Evolutionary conservation across 1,139 yeast genomes (phyloP), one percentile per base, ranked within the genome.

Genomic region (Yamadazyma siamensis): DNA sequence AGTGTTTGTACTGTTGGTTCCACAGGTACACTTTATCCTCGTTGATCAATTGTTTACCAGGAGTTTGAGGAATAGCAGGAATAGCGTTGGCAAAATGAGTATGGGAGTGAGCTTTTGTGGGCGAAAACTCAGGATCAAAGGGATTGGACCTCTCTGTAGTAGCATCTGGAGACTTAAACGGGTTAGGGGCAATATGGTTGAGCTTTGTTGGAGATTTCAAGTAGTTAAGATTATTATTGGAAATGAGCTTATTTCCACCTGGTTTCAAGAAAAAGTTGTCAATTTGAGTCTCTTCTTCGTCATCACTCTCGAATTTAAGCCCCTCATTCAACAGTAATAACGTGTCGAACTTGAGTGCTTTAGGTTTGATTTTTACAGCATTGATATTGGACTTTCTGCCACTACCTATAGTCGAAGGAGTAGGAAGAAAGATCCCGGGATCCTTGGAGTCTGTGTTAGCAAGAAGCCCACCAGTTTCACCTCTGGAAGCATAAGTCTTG

Each of bases 361-460:
- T 43, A 32, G 32, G 40, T 14, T 17, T 44, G 11, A 35, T 21
- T 25, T 30, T 33, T 10, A 16, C 19, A 6, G 25, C 11, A 10
- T 15, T 18, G 4, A 33, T 26, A 25, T 20, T 23, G 13, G 34
- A 13, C 21, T 38, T 43, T 32, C 72, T 49, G 1, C 72, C 72
- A 2, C 65, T 44, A 1, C 72, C 72, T 5, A 64, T 55, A 0
- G 65, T 62, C 1, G 70, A 61, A 3, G 69, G 71, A n/a, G 61
- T 55, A 2, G 73, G 72, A 29, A 65, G 49, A n/a, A n/a, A n/a
- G n/a, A n/a, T n/a, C n/a, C n/a, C n/a, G n/a, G n/a, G n/a, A n/a
- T n/a, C n/a, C n/a, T n/a, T n/a, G n/a, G n/a, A n/a, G n/a, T n/a
- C n/a, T n/a, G n/a, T n/a, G n/a, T n/a, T n/a, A n/a, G n/a, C n/a